A percentile compares a stretch with the other conserved stretches of the same genome.
Evolutionary conservation across 2,329 filamentous ascomycete genomes (phyloP).

Genomic region (Scopulariopsis brevicaulis): DNA sequence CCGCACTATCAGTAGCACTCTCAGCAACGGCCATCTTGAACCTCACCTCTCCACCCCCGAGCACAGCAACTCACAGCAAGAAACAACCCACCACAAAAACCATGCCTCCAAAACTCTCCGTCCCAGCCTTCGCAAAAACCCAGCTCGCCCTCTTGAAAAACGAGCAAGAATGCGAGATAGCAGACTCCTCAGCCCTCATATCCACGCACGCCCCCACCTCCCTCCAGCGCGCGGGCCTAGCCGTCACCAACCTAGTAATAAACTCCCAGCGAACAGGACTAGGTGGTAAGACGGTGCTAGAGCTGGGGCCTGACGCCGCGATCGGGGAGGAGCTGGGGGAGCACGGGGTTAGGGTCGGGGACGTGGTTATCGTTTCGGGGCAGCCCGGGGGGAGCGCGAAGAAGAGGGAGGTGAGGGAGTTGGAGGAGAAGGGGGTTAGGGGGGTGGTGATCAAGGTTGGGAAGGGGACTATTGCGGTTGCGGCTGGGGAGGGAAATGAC

Average conservation of each 20-base stretch:
- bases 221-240: slow-evolving; percentile 67
- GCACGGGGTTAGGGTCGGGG: slow-evolving; percentile 65
- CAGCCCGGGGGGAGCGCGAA: slow-evolving; percentile 62
- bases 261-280: slow-evolving; percentile 74
- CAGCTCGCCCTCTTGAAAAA: slow-evolving; percentile 60
- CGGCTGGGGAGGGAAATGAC: slow-evolving; percentile 54
- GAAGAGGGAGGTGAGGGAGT: slow-evolving; percentile 60
- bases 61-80: not conserved
- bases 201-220: slow-evolving; percentile 54
- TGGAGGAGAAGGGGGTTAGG: slow-evolving; percentile 55
- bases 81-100: not conserved
- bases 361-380: slow-evolving; percentile 67
- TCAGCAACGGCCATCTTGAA: not conserved
- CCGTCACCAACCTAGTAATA: slow-evolving; percentile 64
- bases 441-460: slow-evolving; percentile 61
- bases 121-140: slow-evolving; percentile 56
- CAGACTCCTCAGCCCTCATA: slow-evolving; percentile 57
- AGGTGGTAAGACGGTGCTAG: slow-evolving; percentile 81
- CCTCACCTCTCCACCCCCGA: not conserved
- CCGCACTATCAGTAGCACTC: not conserved
- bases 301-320: slow-evolving; percentile 65
- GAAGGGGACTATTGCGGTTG: slow-evolving; percentile 49
- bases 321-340: slow-evolving; percentile 52
- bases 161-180: slow-evolving; percentile 63
- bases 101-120: slow-evolving; percentile 35